Evolutionary conservation across 305 asterid genomes (phyloP).

Genomic region (Caryopteris hybrid): DNA sequence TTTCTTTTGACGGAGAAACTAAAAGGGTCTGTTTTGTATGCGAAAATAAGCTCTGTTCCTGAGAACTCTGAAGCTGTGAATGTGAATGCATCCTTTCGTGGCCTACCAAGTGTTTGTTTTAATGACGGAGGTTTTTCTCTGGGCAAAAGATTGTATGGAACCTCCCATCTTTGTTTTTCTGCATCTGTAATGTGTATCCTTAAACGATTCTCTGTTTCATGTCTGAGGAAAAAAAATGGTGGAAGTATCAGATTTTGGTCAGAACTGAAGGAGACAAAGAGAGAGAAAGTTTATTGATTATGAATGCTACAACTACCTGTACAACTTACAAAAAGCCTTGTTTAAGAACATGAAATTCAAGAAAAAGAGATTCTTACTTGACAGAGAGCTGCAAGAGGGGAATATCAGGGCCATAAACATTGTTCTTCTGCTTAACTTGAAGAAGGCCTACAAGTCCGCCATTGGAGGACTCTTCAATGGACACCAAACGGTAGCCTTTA

Average conservation of each 20-base stretch:
- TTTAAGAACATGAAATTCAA: neutral
- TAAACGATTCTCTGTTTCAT: conserved; percentile 73
- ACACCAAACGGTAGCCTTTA: conserved; percentile 67
- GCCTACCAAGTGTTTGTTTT: conserved; percentile 28
- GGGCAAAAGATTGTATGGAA: conserved; percentile 78
- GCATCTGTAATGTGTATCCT: conserved; percentile 92
- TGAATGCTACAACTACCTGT: too few relatives aligned
- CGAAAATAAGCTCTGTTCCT: conserved; percentile 61
- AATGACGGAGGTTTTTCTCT: conserved; percentile 53
- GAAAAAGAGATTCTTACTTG: conserved; percentile 38
- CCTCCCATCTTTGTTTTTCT: conserved; percentile 86
- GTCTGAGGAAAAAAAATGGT: conserved; percentile 34
- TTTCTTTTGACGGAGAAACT: conserved; percentile 59
- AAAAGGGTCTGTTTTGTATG: conserved; percentile 68
- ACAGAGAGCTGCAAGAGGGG: conserved; percentile 77
- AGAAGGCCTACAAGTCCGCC: conserved; percentile 80
- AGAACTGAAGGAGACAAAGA: too few relatives aligned
- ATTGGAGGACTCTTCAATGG: conserved; percentile 56
- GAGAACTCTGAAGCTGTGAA: conserved; percentile 28
- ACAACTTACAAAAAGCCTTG: too few relatives aligned
- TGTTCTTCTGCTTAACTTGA: conserved; percentile 64
- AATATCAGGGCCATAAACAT: conserved; percentile 72
- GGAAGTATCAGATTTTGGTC: neutral
- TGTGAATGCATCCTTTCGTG: conserved; percentile 27
- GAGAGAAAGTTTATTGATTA: too few relatives aligned